Conservation (phyloP, 176 grass and related monocot species). For the Triticum turgidum region DNA sequence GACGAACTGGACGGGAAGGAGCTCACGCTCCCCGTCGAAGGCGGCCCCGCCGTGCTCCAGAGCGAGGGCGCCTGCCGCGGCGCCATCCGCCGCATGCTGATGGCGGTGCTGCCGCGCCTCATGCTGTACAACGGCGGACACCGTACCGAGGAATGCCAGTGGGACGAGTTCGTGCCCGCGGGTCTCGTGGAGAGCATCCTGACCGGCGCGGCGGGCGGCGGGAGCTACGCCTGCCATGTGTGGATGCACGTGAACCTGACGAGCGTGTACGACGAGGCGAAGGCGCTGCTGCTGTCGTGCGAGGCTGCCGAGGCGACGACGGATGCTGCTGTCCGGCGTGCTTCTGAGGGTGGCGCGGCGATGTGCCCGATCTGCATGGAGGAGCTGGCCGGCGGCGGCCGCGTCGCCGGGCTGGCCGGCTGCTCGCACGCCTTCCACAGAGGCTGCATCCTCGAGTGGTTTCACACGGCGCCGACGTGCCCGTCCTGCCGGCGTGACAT, state of each 20-base stretch:
- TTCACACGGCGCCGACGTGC: not conserved
- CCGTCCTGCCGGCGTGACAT: not conserved
- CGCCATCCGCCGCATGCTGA: not conserved
- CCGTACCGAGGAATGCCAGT: not conserved
- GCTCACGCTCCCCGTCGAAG: not conserved
- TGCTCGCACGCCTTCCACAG: not conserved
- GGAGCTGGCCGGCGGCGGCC: not conserved
- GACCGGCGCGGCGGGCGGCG: not conserved
- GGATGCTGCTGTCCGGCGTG: not conserved
- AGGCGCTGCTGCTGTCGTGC: not conserved
- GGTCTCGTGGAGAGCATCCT: not conserved
- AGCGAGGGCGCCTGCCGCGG: not conserved
- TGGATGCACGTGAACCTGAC: not conserved
- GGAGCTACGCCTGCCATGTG: not conserved
- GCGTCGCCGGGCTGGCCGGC: not conserved
- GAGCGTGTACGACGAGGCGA: not conserved
- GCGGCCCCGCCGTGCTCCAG: not conserved
- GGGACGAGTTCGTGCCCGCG: not conserved
- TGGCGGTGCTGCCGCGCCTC: not conserved
- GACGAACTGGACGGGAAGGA: not conserved
- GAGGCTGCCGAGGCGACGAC: not conserved
- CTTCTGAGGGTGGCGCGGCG: not conserved
- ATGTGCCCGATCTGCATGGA: not conserved
- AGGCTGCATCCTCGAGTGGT: not conserved
- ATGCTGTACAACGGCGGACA: not conserved